phyloP scores from a whole-genome alignment of 1,284 basidiomycete species.

The Moniliella sp. region DNA sequence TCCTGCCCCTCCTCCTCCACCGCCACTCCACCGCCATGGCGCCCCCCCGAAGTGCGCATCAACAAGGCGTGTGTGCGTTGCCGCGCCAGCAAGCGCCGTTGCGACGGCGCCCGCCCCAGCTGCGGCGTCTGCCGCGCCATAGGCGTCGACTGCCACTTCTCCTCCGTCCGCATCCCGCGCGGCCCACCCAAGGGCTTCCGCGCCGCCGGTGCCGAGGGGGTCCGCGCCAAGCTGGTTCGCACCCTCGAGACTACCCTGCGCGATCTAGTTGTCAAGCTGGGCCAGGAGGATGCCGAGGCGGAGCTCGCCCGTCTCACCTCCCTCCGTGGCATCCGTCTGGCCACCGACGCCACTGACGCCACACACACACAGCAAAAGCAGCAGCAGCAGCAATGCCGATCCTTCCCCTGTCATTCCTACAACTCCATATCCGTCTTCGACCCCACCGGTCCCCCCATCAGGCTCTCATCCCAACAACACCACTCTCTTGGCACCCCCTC shows the following conservation, averaged over 20 bases:
- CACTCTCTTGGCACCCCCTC: too few relatives aligned
- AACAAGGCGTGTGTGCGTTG: slow-evolving; percentile 21
- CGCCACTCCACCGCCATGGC: too few relatives aligned
- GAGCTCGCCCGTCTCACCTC: slow-evolving; percentile 13
- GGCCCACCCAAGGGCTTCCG: slow-evolving; percentile 25
- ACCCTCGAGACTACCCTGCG: slow-evolving; percentile 20
- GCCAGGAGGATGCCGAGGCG: slow-evolving; percentile 9
- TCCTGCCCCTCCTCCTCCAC: too few relatives aligned
- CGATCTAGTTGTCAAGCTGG: slow-evolving; percentile 14
- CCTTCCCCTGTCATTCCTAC: too few relatives aligned
- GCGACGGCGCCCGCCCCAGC: slow-evolving; percentile 15
- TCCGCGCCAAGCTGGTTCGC: slow-evolving; percentile 14
- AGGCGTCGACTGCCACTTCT: slow-evolving; percentile 19
- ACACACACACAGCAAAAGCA: too few relatives aligned
- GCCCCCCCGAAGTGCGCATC: too few relatives aligned
- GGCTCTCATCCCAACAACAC: too few relatives aligned
- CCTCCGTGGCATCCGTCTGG: slow-evolving; percentile 11
- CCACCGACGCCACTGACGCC: too few relatives aligned
- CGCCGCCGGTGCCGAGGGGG: too few relatives aligned
- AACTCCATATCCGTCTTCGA: too few relatives aligned
- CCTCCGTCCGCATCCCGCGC: slow-evolving; percentile 12
- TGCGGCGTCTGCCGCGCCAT: slow-evolving; percentile 20
- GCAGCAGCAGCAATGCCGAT: too few relatives aligned
- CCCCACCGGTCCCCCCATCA: too few relatives aligned
- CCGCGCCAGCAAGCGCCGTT: slow-evolving; percentile 19